Conservation (phyloP, 192 early-diverging fungal species). For the Mortierella antarctica region DNA sequence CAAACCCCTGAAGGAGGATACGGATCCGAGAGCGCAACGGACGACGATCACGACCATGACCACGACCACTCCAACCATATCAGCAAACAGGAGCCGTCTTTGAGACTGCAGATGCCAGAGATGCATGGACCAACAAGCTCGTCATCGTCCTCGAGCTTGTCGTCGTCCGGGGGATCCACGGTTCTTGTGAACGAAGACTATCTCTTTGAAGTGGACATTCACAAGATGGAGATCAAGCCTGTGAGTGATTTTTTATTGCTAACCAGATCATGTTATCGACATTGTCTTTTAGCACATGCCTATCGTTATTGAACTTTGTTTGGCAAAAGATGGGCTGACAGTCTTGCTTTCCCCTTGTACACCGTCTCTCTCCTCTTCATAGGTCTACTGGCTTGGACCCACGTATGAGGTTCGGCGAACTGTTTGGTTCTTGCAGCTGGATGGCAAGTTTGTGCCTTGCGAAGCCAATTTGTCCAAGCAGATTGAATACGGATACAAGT, state of each 20-base stretch:
- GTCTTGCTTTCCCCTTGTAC: neutral
- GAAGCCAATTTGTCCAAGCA: constrained; percentile 84
- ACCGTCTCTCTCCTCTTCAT: neutral
- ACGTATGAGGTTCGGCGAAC: constrained; percentile 84
- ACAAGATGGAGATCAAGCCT: constrained; percentile 68
- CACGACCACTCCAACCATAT: neutral
- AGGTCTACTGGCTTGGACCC: constrained; percentile 87
- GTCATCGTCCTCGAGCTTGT: neutral
- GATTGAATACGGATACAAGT: constrained; percentile 84
- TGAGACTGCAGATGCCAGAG: constrained; percentile 39
- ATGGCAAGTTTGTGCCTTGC: constrained; percentile 80
- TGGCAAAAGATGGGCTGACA: neutral
- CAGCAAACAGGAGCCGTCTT: constrained; percentile 2
- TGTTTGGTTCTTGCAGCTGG: constrained; percentile 82
- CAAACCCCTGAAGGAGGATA: neutral
- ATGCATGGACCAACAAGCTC: neutral
- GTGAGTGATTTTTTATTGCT: constrained; percentile 33
- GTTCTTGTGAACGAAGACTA: constrained; percentile 83
- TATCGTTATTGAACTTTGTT: neutral
- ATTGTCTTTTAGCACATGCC: neutral
- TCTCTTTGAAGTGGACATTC: constrained; percentile 83
- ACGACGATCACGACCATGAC: neutral
- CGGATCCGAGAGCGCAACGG: neutral
- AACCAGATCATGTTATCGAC: neutral
- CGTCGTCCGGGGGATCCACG: constrained; percentile 27